Conservation (phyloP, 805 yeast genomes). For the Kuraishia floccosa region DNA sequence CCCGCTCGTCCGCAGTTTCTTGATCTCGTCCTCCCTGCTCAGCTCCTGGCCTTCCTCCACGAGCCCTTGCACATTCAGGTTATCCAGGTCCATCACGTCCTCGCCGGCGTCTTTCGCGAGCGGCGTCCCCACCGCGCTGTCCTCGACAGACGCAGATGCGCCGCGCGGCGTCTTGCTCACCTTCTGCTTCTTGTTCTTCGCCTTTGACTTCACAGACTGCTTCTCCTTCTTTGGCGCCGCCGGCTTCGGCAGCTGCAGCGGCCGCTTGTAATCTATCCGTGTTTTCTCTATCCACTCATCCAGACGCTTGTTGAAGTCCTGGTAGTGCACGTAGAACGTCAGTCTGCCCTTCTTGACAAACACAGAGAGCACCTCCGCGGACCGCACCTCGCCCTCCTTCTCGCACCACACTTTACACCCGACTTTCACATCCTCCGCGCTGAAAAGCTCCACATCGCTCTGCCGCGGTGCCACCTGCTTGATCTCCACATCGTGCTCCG, state of each 20-base stretch:
- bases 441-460: slow-evolving; percentile 9
- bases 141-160: slow-evolving; percentile 3
- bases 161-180: slow-evolving; percentile 8
- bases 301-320: slow-evolving; percentile 87
- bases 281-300: slow-evolving; percentile 87
- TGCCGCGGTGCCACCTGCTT: neutral
- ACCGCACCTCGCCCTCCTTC: slow-evolving; percentile 70
- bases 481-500: too few species aligned
- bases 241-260: slow-evolving; percentile 61
- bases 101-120: slow-evolving; percentile 20
- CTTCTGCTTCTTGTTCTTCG: slow-evolving; percentile 17
- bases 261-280: slow-evolving; percentile 60
- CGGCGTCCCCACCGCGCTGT: slow-evolving; percentile 8
- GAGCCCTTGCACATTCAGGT: slow-evolving; percentile 76
- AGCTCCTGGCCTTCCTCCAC: slow-evolving; percentile 54
- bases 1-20: slow-evolving; percentile 87
- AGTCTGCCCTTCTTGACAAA: slow-evolving; percentile 67
- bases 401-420: slow-evolving; percentile 78
- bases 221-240: slow-evolving; percentile 33
- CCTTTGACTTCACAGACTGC: slow-evolving; percentile 18
- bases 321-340: slow-evolving; percentile 87
- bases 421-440: slow-evolving; percentile 39
- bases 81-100: slow-evolving; percentile 78
- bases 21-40: slow-evolving; percentile 84
- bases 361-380: slow-evolving; percentile 78